Percentiles rank a stretch among this genome's conserved stretches.
Evolutionary conservation across 352 stramenopile species (phyloP).

Genomic region (Globisporangium splendens): DNA sequence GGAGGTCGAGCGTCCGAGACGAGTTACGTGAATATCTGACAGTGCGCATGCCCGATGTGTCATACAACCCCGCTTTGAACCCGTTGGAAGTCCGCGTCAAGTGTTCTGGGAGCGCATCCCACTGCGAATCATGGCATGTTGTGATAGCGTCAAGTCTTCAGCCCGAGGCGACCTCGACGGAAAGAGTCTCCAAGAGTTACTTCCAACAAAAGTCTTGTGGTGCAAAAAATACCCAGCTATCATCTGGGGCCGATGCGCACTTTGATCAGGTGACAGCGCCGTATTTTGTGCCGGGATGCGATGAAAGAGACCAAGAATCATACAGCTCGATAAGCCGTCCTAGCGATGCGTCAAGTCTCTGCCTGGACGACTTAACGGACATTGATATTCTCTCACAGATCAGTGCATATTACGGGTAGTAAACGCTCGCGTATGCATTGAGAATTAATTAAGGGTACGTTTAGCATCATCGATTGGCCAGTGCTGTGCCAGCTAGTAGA

Average conservation of each 20-base stretch:
- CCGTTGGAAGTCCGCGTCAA: conserved; percentile 54
- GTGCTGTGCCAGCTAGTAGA: neutral
- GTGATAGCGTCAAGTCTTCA: conserved; percentile 32
- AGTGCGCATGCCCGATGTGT: conserved; percentile 28
- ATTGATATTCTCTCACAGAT: conserved; percentile 50
- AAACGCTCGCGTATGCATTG: conserved; percentile 1
- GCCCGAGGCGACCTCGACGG: conserved; percentile 14
- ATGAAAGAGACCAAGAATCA: conserved; percentile 6
- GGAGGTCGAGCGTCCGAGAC: neutral
- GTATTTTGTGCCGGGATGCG: neutral
- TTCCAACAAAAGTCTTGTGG: neutral
- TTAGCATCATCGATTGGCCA: neutral
- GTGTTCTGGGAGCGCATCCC: conserved; percentile 17
- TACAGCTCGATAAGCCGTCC: conserved; percentile 6
- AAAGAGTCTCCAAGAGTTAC: conserved; percentile 5
- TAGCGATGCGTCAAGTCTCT: conserved; percentile 36
- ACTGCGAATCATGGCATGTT: conserved; percentile 25
- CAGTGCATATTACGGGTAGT: conserved; percentile 26
- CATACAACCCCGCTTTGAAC: conserved; percentile 36
- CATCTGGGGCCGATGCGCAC: neutral
- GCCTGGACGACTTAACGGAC: conserved; percentile 54
- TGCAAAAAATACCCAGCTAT: neutral
- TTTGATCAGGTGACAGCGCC: neutral
- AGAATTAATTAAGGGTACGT: neutral
- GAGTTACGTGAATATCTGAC: neutral